Evolutionary conservation across 352 stramenopile species (phyloP).

Genomic region (Pythium coloratum): DNA sequence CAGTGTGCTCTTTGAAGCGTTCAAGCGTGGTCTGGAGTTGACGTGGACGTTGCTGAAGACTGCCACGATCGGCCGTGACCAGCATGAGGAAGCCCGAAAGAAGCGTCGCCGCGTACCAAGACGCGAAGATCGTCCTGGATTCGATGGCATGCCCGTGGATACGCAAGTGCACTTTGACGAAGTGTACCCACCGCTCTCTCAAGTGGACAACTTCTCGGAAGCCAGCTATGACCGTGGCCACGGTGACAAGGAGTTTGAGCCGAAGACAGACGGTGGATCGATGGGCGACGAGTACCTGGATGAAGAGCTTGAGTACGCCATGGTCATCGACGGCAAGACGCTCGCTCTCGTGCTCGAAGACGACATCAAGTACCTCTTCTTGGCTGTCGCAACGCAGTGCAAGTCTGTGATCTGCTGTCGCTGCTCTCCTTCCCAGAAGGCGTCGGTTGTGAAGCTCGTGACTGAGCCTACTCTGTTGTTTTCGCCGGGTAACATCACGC

Average conservation of each 20-base stretch:
- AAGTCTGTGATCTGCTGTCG: slow-evolving; percentile 90
- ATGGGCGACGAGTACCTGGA: slow-evolving; percentile 53
- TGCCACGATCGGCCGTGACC: slow-evolving; percentile 65
- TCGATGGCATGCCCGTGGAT: slow-evolving; percentile 36
- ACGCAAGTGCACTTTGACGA: slow-evolving; percentile 60
- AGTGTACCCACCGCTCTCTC: slow-evolving; percentile 55
- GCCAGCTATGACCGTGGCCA: slow-evolving; percentile 55
- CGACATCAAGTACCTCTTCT: slow-evolving; percentile 89
- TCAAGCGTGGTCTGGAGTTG: slow-evolving; percentile 70
- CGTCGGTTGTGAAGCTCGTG: slow-evolving; percentile 83
- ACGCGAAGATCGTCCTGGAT: slow-evolving; percentile 43
- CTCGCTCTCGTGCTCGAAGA: slow-evolving; percentile 80
- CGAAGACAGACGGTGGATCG: slow-evolving; percentile 37
- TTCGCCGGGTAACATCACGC: slow-evolving; percentile 83
- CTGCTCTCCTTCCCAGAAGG: slow-evolving; percentile 84
- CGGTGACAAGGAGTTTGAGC: slow-evolving; percentile 70
- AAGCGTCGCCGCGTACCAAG: slow-evolving; percentile 58
- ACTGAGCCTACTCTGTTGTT: slow-evolving; percentile 89
- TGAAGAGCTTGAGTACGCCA: slow-evolving; percentile 84
- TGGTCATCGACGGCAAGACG: slow-evolving; percentile 91
- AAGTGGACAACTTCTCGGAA: slow-evolving; percentile 55
- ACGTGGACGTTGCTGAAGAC: slow-evolving; percentile 70
- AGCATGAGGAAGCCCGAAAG: slow-evolving; percentile 67
- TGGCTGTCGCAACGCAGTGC: slow-evolving; percentile 85
- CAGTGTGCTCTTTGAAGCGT: slow-evolving; percentile 75